A percentile compares a stretch with the other conserved stretches of the same genome.
Evolutionary conservation across 2,329 filamentous ascomycete species (phyloP).

Genomic region (Coniochaeta sp.): DNA sequence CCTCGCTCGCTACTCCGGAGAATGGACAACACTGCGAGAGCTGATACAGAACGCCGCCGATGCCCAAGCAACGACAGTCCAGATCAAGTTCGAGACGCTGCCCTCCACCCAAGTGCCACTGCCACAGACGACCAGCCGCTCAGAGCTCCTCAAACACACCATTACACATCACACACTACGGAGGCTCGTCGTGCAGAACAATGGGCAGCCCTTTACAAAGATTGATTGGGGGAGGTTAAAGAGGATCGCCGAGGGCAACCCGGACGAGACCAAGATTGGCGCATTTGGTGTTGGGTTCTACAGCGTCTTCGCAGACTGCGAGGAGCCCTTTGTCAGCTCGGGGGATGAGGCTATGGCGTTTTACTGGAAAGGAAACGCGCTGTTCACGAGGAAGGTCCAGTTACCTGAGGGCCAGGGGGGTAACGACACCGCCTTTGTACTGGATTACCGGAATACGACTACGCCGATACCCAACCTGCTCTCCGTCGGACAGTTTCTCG

Average conservation of each 20-base stretch:
- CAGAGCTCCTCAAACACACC: slow-evolving; percentile 72
- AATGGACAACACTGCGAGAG: slow-evolving; percentile 86
- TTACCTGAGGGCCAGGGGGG: slow-evolving; percentile 61
- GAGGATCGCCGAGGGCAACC: slow-evolving; percentile 97
- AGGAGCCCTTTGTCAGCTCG: slow-evolving; percentile 94
- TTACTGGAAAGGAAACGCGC: slow-evolving; percentile 98
- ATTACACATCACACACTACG: slow-evolving; percentile 80
- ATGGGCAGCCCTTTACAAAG: slow-evolving; percentile 78
- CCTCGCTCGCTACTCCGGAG: slow-evolving; percentile 88
- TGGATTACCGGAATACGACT: slow-evolving; percentile 86
- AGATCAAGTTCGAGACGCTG: slow-evolving; percentile 84
- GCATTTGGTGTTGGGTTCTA: slow-evolving; percentile 99
- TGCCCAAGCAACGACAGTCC: slow-evolving; percentile 85
- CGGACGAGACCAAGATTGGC: slow-evolving; percentile 97
- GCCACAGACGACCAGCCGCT: slow-evolving; percentile 54
- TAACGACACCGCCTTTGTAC: slow-evolving; percentile 79
- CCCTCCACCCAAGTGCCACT: slow-evolving; percentile 76
- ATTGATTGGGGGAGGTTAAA: slow-evolving; percentile 93
- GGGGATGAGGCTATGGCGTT: slow-evolving; percentile 94
- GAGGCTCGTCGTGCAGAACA: slow-evolving; percentile 84
- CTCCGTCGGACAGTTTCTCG: slow-evolving; percentile 83
- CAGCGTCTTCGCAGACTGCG: slow-evolving; percentile 95
- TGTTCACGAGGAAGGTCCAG: slow-evolving; percentile 83
- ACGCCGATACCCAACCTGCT: slow-evolving; percentile 81
- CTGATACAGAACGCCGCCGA: slow-evolving; percentile 98